Percentiles rank a stretch among this genome's conserved stretches.
phyloP scores from a whole-genome alignment of 2,329 filamentous ascomycete species.

The Sphaerulina populicola region DNA sequence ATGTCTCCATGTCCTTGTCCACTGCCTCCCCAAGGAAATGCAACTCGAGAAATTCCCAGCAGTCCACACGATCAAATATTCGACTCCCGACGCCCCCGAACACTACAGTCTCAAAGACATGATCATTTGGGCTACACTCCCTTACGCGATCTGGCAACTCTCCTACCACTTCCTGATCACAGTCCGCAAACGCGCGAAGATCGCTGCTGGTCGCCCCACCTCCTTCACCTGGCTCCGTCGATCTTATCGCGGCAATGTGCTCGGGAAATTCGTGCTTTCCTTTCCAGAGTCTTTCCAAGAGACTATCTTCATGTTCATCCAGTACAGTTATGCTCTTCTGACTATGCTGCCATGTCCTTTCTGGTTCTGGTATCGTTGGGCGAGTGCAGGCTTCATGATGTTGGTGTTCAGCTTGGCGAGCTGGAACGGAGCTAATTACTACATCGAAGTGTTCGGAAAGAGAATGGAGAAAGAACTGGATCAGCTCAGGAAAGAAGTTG shows the following conservation, averaged over 20 bases:
- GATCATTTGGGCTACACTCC: constrained; percentile 88
- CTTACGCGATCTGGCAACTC: constrained; percentile 89
- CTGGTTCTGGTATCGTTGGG: constrained; percentile 86
- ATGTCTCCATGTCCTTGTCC: constrained; percentile 83
- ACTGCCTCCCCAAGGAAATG: constrained; percentile 59
- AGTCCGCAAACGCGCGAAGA: constrained; percentile 87
- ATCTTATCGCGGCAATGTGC: constrained; percentile 81
- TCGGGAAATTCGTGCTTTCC: constrained; percentile 74
- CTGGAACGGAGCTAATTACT: constrained; percentile 94
- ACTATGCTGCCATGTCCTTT: constrained; percentile 92
- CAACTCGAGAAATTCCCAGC: constrained; percentile 72
- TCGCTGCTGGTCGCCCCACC: constrained; percentile 87
- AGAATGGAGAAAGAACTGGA: constrained; percentile 96
- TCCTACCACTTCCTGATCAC: constrained; percentile 92
- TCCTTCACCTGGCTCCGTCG: constrained; percentile 95
- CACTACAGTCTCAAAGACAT: constrained; percentile 71
- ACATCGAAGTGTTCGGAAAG: constrained; percentile 96
- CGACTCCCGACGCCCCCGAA: constrained; percentile 59
- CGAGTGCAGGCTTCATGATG: constrained; percentile 67
- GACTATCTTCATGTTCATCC: constrained; percentile 88
- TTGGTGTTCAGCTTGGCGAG: constrained; percentile 88
- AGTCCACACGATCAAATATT: constrained; percentile 69
- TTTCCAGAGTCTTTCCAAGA: constrained; percentile 73
- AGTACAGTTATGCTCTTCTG: constrained; percentile 79
- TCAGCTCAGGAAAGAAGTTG: constrained; percentile 73